Percentiles rank a stretch among this genome's conserved stretches.
phyloP scores from a whole-genome alignment of 2,329 filamentous ascomycete species.

The Blumeria graminis region DNA sequence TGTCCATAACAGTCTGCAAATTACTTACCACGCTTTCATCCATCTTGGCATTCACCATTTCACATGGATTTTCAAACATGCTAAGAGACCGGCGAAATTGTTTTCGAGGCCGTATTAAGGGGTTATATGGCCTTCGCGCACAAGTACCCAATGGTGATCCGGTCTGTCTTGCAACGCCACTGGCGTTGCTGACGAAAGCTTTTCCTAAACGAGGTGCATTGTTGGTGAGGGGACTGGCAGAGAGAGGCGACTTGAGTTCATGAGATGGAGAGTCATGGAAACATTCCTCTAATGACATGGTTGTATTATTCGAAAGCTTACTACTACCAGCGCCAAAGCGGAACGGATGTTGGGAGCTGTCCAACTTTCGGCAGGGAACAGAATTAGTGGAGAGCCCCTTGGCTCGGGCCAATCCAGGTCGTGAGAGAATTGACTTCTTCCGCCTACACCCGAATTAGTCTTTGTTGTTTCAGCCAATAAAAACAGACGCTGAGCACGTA shows the following conservation, averaged over 20 bases:
- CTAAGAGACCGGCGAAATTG: conserved; percentile 80
- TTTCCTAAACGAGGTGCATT: conserved; percentile 37
- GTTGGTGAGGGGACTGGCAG: conserved; percentile 30
- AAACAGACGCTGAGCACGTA: conserved; percentile 17
- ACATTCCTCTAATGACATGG: conserved; percentile 53
- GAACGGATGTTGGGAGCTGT: conserved; percentile 47
- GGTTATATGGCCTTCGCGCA: conserved; percentile 47
- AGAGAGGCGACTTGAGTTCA: conserved; percentile 36
- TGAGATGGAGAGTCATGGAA: conserved; percentile 57
- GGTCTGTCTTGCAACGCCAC: conserved; percentile 30
- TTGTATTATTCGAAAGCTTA: conserved; percentile 25
- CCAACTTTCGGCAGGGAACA: conserved; percentile 34
- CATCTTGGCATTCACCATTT: conserved; percentile 62
- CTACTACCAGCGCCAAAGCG: conserved; percentile 37
- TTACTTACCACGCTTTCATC: conserved; percentile 29
- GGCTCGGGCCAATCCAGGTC: conserved; percentile 49
- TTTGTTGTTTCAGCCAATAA: background rate
- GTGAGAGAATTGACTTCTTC: conserved; percentile 41
- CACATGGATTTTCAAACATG: conserved; percentile 88
- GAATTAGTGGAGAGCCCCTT: conserved; percentile 52
- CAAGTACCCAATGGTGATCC: conserved; percentile 54
- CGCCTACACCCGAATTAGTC: conserved; percentile 22
- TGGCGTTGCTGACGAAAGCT: conserved; percentile 34
- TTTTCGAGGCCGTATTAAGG: conserved; percentile 53
- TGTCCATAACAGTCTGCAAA: conserved; percentile 57